These are phyloP conservation scores for Mallotus japonicus DNA, from an alignment of 441 rosid species.

Conservation along the genomic window DNA sequence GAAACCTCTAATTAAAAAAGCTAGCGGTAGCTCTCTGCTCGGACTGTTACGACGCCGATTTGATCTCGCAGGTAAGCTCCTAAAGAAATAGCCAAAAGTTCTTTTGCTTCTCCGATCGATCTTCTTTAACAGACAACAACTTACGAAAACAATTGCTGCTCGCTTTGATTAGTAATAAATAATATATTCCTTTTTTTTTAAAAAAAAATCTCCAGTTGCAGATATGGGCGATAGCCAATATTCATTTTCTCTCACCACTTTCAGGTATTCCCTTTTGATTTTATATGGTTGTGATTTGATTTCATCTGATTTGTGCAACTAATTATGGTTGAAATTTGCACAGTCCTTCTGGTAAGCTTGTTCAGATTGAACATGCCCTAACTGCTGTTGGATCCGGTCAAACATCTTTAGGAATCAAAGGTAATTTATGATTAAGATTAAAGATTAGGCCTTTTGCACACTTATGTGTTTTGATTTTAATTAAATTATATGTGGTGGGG, in stretches of 20 bases:
- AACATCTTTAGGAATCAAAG: slow-evolving; percentile 95
- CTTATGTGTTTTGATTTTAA: background rate
- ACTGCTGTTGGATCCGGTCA: slow-evolving; percentile 98
- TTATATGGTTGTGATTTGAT: background rate
- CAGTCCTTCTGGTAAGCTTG: slow-evolving; percentile 99
- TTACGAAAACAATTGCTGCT: too few relatives aligned
- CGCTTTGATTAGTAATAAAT: too few relatives aligned
- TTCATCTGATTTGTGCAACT: background rate
- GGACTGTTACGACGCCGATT: background rate
- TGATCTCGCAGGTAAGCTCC: too few relatives aligned
- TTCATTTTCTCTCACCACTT: slow-evolving; percentile 72
- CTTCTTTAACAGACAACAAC: too few relatives aligned
- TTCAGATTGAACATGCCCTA: slow-evolving; percentile 97
- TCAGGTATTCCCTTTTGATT: slow-evolving; percentile 39
- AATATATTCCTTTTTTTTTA: background rate
- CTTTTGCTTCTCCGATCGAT: too few relatives aligned
- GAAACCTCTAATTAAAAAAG: background rate
- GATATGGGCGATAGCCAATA: slow-evolving; percentile 76
- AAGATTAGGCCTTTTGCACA: background rate
- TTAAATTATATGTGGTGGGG: background rate
- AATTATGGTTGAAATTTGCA: background rate
- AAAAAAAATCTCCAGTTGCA: background rate
- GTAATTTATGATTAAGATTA: slow-evolving; percentile 25
- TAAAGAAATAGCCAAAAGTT: too few relatives aligned
- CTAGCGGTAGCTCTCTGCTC: too few relatives aligned